A percentile compares a stretch with the other conserved stretches of the same genome.
phyloP scores from a whole-genome alignment of 768 basidiomycete genomes.

The Phlegmacium glaucopus region DNA sequence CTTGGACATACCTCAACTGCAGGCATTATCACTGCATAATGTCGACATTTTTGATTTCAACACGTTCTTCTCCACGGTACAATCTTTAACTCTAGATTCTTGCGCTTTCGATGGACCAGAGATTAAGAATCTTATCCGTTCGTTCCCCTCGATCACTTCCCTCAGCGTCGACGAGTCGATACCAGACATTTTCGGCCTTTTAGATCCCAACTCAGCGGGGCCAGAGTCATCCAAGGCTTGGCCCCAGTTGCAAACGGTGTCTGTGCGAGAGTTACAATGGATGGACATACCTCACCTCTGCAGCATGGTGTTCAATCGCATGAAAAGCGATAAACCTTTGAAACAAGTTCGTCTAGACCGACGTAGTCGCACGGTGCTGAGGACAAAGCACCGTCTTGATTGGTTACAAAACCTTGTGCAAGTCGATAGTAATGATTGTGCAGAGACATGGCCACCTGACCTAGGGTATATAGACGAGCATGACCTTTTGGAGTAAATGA shows the following conservation, averaged over 20 bases:
- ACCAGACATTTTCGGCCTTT: slow-evolving; percentile 26
- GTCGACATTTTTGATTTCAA: slow-evolving; percentile 32
- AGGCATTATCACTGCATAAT: slow-evolving; percentile 31
- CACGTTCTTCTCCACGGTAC: slow-evolving; percentile 28
- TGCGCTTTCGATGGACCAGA: slow-evolving; percentile 32
- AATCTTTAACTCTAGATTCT: slow-evolving; percentile 28
- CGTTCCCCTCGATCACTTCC: slow-evolving; percentile 31
- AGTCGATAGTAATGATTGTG: slow-evolving; percentile 26
- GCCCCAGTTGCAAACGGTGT: slow-evolving; percentile 32
- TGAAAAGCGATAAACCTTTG: slow-evolving; percentile 6
- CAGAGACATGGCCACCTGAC: slow-evolving; percentile 36
- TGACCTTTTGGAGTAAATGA: slow-evolving; percentile 18
- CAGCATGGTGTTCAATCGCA: slow-evolving; percentile 25
- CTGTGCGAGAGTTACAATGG: slow-evolving; percentile 28
- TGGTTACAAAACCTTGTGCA: slow-evolving; percentile 24
- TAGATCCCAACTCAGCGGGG: slow-evolving; percentile 16
- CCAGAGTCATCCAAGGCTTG: slow-evolving; percentile 21
- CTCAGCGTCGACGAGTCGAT: slow-evolving; percentile 33
- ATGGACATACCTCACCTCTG: slow-evolving; percentile 29
- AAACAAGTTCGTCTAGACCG: slow-evolving; percentile 31
- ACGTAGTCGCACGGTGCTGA: slow-evolving; percentile 32
- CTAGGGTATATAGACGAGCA: slow-evolving; percentile 36
- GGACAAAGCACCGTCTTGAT: slow-evolving; percentile 25
- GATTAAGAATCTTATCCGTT: slow-evolving; percentile 27
- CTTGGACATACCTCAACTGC: slow-evolving; percentile 32